A percentile compares a stretch with the other conserved stretches of the same genome.
These are phyloP conservation scores for Auriscalpium microsporum DNA, from an alignment of 768 basidiomycete species.

Conservation along the genomic window DNA sequence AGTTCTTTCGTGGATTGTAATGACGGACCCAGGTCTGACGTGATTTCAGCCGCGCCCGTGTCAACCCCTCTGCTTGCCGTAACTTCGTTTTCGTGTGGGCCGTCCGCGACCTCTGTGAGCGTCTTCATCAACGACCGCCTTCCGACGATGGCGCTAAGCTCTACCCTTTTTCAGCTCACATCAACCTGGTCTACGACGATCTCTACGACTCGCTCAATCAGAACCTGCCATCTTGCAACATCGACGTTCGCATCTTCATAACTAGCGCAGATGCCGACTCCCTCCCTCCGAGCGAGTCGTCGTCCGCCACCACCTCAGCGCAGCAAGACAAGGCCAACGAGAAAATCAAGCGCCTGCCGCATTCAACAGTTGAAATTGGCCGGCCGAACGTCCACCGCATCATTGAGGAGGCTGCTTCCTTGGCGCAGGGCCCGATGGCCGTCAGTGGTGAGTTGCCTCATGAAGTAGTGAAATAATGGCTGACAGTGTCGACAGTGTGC, in stretches of 20 bases:
- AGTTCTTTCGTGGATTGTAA: slow-evolving; percentile 4
- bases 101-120: slow-evolving; percentile 30
- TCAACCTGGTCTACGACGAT: not conserved
- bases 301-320: not conserved
- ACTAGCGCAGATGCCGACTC: slow-evolving; percentile 8
- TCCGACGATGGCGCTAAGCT: slow-evolving; percentile 9
- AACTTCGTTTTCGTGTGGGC: slow-evolving; percentile 36
- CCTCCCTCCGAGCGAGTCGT: slow-evolving; percentile 39
- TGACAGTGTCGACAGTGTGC: slow-evolving; percentile 31
- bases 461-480: not conserved
- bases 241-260: not conserved
- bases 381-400: not conserved
- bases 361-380: not conserved
- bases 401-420: not conserved
- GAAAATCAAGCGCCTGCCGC: not conserved
- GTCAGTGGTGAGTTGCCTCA: slow-evolving; percentile 35
- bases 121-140: not conserved
- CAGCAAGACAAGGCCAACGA: not conserved
- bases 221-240: not conserved
- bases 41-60: slow-evolving; percentile 20
- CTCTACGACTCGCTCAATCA: not conserved
- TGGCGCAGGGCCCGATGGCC: slow-evolving; percentile 22
- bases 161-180: not conserved
- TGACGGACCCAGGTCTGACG: not conserved
- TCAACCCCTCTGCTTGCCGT: slow-evolving; percentile 20